A percentile compares a stretch with the other conserved stretches of the same genome.
These are phyloP conservation scores for Elsinoe fawcettii DNA, from an alignment of 2,329 filamentous ascomycete genomes.

Conservation along the genomic window DNA sequence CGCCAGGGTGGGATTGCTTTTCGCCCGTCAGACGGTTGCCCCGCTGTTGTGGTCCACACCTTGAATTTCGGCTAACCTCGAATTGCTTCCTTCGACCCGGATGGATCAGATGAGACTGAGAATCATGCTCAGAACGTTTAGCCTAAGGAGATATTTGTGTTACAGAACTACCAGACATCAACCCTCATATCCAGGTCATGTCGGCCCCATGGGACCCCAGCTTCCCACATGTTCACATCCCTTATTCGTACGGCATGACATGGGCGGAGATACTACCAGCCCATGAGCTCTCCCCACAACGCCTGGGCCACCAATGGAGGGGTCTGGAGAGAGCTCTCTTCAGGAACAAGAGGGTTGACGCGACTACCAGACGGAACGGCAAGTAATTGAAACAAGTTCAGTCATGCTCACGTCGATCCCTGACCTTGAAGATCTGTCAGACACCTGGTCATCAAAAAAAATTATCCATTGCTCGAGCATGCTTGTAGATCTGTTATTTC, in stretches of 20 bases:
- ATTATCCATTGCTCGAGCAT: background rate
- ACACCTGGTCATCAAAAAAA: background rate
- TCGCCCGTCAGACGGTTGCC: background rate
- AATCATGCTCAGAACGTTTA: background rate
- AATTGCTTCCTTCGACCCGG: conserved; percentile 8
- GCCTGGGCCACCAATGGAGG: background rate
- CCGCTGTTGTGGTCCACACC: background rate
- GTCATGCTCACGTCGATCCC: conserved; percentile 4
- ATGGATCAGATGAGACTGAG: background rate
- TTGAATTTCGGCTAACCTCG: conserved; percentile 10
- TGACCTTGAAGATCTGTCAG: background rate
- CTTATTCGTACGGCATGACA: background rate
- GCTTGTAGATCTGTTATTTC: background rate
- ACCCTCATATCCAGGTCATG: background rate
- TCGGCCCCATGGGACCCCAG: background rate
- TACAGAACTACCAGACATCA: background rate
- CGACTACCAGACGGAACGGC: background rate
- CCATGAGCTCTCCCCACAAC: conserved; percentile 3
- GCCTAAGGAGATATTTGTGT: background rate
- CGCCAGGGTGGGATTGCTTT: conserved; percentile 13
- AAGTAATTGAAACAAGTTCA: background rate
- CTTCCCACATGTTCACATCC: background rate
- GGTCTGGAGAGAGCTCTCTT: background rate
- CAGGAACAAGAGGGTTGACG: conserved; percentile 8
- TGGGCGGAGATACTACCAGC: background rate